Base-by-base conservation (phyloP, 2,329 filamentous ascomycete species). In the Scedosporium boydii region DNA sequence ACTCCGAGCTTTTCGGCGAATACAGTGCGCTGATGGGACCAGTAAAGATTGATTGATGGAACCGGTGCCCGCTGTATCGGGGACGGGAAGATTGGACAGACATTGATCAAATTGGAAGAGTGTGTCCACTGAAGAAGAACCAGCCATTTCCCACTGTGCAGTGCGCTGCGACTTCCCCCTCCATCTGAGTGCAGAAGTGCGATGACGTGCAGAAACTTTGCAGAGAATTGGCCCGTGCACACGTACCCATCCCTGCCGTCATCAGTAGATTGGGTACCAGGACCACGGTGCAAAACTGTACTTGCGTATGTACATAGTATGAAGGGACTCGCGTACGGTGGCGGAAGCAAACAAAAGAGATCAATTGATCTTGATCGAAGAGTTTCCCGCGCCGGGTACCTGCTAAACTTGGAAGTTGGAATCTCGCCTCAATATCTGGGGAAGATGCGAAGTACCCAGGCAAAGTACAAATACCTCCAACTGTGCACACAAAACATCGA, bases 171-270 rank as follows among this genome's bases (percentile, higher is more conserved):
- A 38, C 34, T 48, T 48, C 9, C 44, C 44, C 44, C 18, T 7
- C 44, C 18, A 4, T n/a, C 9, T 46, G 7, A 48, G 21, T 48
- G 21, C 18, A 18, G 48, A 63, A 60, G 48, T 58, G 61, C 48
- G 61, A 64, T 64, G 63, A 63, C 61, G 61, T 64, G 63, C 63
- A 64, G 63, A 34, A 48, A 55, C 23, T 55, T 18, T 55, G 51
- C 51, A 55, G 51, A 18, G 23, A 55, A 55, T 23, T 55, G 51
- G 51, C 23, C 51, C 51, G 51, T 55, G 51, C 51, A 16, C 51
- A 3, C 12, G 23, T 23, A 38, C 34, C 51, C 23, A 14, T 55
- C 12, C 51, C 51, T 55, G n/a, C 16, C 44, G 44, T 23, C 51
- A 38, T 55, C 18, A 23, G 51, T 23, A 55, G 18, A 55, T 27